Conservation (phyloP, 345 rosid genomes). For the Populus ilicifolia region DNA sequence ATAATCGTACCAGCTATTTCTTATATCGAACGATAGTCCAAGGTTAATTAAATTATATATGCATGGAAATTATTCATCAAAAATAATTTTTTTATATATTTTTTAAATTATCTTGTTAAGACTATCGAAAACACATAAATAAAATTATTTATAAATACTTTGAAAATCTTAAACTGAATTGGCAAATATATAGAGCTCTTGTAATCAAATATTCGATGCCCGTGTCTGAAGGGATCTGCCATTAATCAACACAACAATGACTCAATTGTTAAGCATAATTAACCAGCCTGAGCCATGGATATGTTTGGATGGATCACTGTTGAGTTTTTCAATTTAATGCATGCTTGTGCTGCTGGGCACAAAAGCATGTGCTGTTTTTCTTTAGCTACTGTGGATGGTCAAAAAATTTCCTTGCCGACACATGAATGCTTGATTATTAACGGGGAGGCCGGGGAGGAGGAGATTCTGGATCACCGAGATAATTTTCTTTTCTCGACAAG, state of each 20-base stretch:
- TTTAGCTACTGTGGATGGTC: neutral
- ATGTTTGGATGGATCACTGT: neutral
- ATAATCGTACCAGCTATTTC: neutral
- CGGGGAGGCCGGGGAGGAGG: no score
- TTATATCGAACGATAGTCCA: neutral
- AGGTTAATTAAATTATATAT: no score
- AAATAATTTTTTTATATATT: no score
- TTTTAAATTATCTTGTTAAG: no score
- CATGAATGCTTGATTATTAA: neutral
- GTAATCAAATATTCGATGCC: neutral
- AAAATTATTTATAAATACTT: no score
- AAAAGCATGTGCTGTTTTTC: conserved; percentile 30
- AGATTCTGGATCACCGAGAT: neutral
- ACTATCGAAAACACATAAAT: no score
- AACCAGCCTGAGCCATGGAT: neutral
- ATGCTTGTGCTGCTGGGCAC: conserved; percentile 22
- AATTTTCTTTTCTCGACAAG: neutral
- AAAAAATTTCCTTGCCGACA: conserved; percentile 25
- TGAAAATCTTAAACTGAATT: no score
- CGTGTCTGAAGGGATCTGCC: conserved; percentile 20
- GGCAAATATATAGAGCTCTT: no score
- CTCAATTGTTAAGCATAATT: neutral
- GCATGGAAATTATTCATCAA: no score
- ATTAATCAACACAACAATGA: conserved; percentile 9
- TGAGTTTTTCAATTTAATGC: conserved; percentile 16